Evolutionary conservation across 805 yeast genomes (phyloP), one percentile per base, ranked within the genome.

Genomic region (Candida berthetii): DNA sequence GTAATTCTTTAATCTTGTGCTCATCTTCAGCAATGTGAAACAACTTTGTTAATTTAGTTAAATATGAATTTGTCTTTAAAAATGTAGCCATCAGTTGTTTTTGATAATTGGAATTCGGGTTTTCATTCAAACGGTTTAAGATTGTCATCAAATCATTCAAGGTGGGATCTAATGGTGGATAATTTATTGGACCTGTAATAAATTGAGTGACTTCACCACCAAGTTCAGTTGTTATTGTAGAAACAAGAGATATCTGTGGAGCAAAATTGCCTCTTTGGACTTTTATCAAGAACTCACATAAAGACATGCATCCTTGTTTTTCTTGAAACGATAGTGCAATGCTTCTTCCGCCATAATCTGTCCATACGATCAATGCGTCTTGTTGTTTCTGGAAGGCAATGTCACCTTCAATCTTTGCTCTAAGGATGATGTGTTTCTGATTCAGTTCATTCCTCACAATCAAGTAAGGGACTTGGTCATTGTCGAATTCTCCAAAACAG

Each of bases 351-450:
- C 74, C 71, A 3, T 64, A 53, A 54, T 87, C 96, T 9, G 95
- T 85, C 98, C 98, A 91, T 17, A 91, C 96, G 9, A 91, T 87
- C 37, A 91, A 67, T 0, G 97, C 89, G 44, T 89, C 97, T 56
- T 89, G 96, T 55, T 93, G 98, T 54, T 95, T 75, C 58, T 91
- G 97, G 58, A 85, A 91, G 50, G 85, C 95, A 3, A 80, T 82
- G 24, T 76, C 63, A 0, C 95, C 95, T 52, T 76, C 81, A n/a
- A 91, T 68, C 44, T 61, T 70, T 4, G 90, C 77, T 52, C 76
- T 73, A 33, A 91, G 63, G 18, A 91, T 64, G 10, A 78, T 65
- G 24, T 81, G 79, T 2, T 69, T 65, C 6, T 78, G 66, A 44
- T 82, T 72, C 24, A 72, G 65, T 57, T 89, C 96, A 60, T 82